Base-by-base conservation (phyloP, 495 filamentous ascomycete species). In the Podospora bellae-mahoneyi region DNA sequence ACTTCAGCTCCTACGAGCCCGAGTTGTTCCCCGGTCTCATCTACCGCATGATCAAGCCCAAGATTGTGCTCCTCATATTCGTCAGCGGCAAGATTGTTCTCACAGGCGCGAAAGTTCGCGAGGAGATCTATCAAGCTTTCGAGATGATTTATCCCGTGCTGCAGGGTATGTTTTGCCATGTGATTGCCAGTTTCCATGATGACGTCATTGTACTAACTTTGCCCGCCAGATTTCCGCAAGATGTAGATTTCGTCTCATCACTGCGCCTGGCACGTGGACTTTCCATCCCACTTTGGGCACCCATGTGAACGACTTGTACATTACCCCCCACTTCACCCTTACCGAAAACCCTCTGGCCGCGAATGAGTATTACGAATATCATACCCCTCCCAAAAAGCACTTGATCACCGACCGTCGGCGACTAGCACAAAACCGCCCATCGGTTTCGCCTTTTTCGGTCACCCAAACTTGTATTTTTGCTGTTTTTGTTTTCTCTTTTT, bases 21-120 rank as follows among this genome's bases (percentile, higher is more conserved):
- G 95, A 99, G 80, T 79, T 99, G 79, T 99, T 99, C 88, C 96
- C 95, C 70, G 95, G 95, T 86, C 87, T 99, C 64, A 99, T 99
- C 84, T 99, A 99, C 79, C 92, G 95, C 79, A 99, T 99, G 95
- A 97, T 98, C 87, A 97, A 97, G 86, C 95, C 95, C 27, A 98
- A 98, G 89, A 98, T 99, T 70, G 95, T 99, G 26, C 91, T 99
- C 19, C 81, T 99, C 81, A 98, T 99, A 78, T 99, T 99, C 84
- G 95, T 99, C 78, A 94, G 91, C 74, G 95, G 95, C 72, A 98
- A 98, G 87, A 99, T 98, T 68, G 96, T 98, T 75, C 83, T 99
- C 78, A 99, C 96, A 66, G 95, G 95, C 71, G 95, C 95, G 64
- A 98, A 99, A 79, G 94, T 99, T 66, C 91, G 95, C 69, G 95